These are phyloP conservation scores for Mixia osmundae DNA, from an alignment of 1,284 basidiomycete species.

Conservation along the genomic window DNA sequence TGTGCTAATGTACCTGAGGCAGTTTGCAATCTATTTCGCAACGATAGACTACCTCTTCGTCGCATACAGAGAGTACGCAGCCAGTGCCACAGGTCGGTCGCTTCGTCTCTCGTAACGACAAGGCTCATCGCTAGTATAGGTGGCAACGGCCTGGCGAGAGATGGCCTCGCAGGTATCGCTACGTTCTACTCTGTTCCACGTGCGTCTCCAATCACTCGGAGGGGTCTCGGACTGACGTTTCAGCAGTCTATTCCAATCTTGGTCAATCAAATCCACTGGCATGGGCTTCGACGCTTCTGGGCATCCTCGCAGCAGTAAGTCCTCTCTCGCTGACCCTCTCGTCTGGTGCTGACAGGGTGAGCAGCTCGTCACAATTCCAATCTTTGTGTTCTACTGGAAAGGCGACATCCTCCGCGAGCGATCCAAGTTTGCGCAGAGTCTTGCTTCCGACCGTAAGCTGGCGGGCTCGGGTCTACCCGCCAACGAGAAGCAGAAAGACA, in stretches of 20 bases:
- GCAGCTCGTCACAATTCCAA: constrained; percentile 22
- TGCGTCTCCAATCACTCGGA: not conserved
- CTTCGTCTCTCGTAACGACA: no score
- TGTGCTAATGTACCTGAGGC: no score
- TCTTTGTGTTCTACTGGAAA: constrained; percentile 25
- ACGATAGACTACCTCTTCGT: constrained; percentile 25
- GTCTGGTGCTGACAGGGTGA: no score
- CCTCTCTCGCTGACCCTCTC: no score
- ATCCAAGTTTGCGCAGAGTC: constrained; percentile 23
- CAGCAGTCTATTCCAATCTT: constrained; percentile 23
- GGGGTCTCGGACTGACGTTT: constrained; percentile 1
- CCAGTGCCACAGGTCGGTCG: constrained; percentile 20
- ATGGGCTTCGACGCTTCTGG: constrained; percentile 24
- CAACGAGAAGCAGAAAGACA: constrained; percentile 4
- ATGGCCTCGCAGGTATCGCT: constrained; percentile 23
- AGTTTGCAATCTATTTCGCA: constrained; percentile 16
- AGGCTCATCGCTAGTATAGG: no score
- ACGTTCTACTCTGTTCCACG: constrained; percentile 21
- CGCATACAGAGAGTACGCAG: constrained; percentile 25
- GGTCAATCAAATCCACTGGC: constrained; percentile 16
- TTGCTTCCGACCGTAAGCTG: constrained; percentile 23
- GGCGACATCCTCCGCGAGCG: constrained; percentile 21
- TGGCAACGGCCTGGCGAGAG: constrained; percentile 20
- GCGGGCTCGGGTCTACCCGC: not conserved
- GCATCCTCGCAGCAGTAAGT: constrained; percentile 22